Base-by-base conservation (phyloP, 2,329 filamentous ascomycete species). In the Talaromyces funiculosus region DNA sequence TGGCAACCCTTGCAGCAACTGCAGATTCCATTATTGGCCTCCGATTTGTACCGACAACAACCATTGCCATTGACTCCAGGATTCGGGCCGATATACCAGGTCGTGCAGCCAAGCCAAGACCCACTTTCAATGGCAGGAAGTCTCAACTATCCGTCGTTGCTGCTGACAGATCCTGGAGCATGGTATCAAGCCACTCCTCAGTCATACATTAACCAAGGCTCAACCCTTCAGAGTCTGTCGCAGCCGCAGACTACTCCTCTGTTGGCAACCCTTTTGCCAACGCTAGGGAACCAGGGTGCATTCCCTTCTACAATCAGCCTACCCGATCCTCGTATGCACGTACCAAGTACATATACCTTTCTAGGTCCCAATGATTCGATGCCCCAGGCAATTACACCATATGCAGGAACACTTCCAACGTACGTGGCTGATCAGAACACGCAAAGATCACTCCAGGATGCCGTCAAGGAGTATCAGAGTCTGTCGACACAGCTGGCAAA, bases 401-500 rank as follows among this genome's bases (percentile, higher is more conserved):
- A 64, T 49, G 56, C 64, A 40, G 53, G 61, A 9, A 26, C 61
- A 14, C 53, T 60, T 16, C 43, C 51, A 14, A 58, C 56, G 14
- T 47, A 49, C 43, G 35, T 59, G 3, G 20, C 62, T 63, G 65
- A 69, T 31, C 49, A 59, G 31, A 33, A 61, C 12, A 61, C 63
- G 14, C 63, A 65, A 29, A 68, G 66, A 45, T 64, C 69, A 24
- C 56, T 74, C n/a, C 68, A 72, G 38, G 68, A 70, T 18, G 67
- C 69, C 22, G 64, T 64, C 5, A 69, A 68, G 51, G 69, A 71
- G 37, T 67, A 69, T 56, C 69, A 71, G 24, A 64, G 59, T 22
- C 63, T 76, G 20, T 70, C 70, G 14, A 62, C 66, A 6, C 67
- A 76, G 53, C 69, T 77, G 14, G 67, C 69, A 6, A 70, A 68